These are phyloP conservation scores for Elongisporangium undulatum DNA, from an alignment of 352 stramenopile genomes.

Conservation along the genomic window DNA sequence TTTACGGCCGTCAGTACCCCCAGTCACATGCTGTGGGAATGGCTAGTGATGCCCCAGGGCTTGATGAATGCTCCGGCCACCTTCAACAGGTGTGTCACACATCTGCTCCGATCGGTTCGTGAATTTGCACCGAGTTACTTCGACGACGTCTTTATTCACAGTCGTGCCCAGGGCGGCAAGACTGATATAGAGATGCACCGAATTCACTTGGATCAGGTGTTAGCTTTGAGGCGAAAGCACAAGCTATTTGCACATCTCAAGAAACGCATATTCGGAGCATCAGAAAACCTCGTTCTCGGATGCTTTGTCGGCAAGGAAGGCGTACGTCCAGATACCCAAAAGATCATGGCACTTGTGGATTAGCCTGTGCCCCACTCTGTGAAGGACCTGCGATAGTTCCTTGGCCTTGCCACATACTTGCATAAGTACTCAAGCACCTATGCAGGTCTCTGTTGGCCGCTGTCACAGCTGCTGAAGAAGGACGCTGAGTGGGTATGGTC, in stretches of 20 bases:
- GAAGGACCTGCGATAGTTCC: slow-evolving; percentile 9
- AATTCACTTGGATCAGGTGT: slow-evolving; percentile 10
- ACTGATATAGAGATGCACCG: slow-evolving; percentile 13
- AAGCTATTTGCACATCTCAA: slow-evolving; percentile 21
- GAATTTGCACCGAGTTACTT: slow-evolving; percentile 17
- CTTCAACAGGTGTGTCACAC: slow-evolving; percentile 17
- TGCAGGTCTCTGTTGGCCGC: background rate
- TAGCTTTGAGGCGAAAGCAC: slow-evolving; percentile 14
- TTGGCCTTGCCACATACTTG: slow-evolving; percentile 13
- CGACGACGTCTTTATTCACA: slow-evolving; percentile 24
- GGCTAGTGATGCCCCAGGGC: slow-evolving; percentile 17
- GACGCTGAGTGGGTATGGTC: slow-evolving; percentile 5
- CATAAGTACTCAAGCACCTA: slow-evolving; percentile 1
- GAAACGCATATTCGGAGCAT: slow-evolving; percentile 19
- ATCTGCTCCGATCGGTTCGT: slow-evolving; percentile 6
- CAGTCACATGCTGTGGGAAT: slow-evolving; percentile 19
- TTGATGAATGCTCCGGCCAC: slow-evolving; percentile 18
- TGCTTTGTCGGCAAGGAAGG: slow-evolving; percentile 1
- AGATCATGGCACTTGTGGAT: slow-evolving; percentile 9
- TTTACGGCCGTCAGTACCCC: slow-evolving; percentile 17
- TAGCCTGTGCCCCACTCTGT: slow-evolving; percentile 5
- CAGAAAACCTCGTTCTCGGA: slow-evolving; percentile 20
- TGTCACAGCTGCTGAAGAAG: slow-evolving; percentile 3
- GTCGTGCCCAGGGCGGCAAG: slow-evolving; percentile 2
- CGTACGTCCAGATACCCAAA: slow-evolving; percentile 8